Percentiles rank a stretch among this genome's conserved stretches.
Conservation (phyloP, 257 asterid genomes). For the Fraxinus quadrangulata region DNA sequence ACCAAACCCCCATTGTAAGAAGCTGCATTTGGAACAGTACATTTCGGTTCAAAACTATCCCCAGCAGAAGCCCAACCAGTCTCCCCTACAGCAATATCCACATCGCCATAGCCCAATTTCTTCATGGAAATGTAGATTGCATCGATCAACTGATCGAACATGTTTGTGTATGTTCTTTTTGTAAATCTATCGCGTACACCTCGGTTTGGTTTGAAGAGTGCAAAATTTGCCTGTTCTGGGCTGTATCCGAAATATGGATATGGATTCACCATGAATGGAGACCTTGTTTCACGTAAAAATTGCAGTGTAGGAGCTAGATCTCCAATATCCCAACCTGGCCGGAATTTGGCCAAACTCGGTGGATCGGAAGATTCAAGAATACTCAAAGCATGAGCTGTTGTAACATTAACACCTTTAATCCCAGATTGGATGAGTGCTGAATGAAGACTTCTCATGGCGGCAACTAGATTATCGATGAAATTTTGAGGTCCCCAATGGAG, state of each 20-base stretch:
- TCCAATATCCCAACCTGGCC: constrained; percentile 82
- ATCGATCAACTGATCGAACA: constrained; percentile 78
- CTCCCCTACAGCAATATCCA: constrained; percentile 73
- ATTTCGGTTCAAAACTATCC: constrained; percentile 59
- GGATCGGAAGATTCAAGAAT: constrained; percentile 64
- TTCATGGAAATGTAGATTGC: constrained; percentile 67
- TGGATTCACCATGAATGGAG: constrained; percentile 90
- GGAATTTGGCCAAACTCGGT: constrained; percentile 66
- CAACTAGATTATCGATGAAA: constrained; percentile 63
- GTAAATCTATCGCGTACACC: constrained; percentile 42
- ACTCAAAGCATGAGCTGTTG: constrained; percentile 81
- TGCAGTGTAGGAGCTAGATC: constrained; percentile 63
- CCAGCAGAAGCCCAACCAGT: constrained; percentile 91
- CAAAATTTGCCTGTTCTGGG: constrained; percentile 49
- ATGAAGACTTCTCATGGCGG: constrained; percentile 67
- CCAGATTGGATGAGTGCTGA: constrained; percentile 46
- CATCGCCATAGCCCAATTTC: constrained; percentile 69
- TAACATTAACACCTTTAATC: constrained; percentile 47
- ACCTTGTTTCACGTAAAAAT: constrained; percentile 58
- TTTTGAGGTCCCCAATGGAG: constrained; percentile 94
- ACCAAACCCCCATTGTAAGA: constrained; percentile 71
- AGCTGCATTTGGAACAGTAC: constrained; percentile 68
- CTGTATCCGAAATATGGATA: constrained; percentile 81
- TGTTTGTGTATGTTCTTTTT: constrained; percentile 55
- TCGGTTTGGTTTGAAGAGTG: constrained; percentile 39